These are phyloP conservation scores for Cadophora luteo-olivacea DNA, from an alignment of 2,329 filamentous ascomycete species.

Conservation along the genomic window DNA sequence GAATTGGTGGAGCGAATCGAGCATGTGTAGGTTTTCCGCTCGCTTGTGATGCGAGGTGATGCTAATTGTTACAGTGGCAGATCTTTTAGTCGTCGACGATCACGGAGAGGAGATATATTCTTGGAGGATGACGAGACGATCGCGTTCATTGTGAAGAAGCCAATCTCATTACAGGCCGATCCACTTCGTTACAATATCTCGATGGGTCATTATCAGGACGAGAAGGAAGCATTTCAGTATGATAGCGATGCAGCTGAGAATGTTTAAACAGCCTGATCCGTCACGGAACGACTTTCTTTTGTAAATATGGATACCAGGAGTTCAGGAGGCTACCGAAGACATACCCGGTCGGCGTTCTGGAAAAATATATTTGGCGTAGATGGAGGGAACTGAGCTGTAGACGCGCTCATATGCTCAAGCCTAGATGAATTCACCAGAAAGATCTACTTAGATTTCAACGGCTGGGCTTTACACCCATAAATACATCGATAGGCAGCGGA, in stretches of 20 bases:
- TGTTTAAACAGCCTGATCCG: conserved; percentile 17
- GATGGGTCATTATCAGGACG: conserved; percentile 17
- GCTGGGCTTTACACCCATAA: not conserved
- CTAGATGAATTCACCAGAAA: not conserved
- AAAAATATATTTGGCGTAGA: not conserved
- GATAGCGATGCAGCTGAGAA: conserved; percentile 32
- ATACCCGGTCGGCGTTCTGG: not conserved
- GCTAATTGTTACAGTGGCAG: conserved; percentile 18
- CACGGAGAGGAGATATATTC: conserved; percentile 32
- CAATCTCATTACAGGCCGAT: conserved; percentile 22
- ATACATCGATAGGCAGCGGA: too few relatives aligned
- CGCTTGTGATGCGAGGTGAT: not conserved
- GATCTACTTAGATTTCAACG: not conserved
- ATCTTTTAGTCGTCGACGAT: not conserved
- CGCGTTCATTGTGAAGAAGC: conserved; percentile 32
- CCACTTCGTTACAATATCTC: conserved; percentile 7
- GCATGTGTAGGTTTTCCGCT: conserved; percentile 31
- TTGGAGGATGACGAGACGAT: conserved; percentile 36
- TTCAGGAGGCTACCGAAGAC: not conserved
- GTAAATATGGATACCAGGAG: conserved; percentile 2
- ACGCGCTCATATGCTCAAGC: not conserved
- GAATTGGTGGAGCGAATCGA: conserved; percentile 36
- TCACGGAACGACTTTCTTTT: not conserved
- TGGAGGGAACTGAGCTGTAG: not conserved
- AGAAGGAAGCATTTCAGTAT: conserved; percentile 27